Base-by-base conservation (phyloP, 2,329 filamentous ascomycete genomes). In the Cercospora sp. region DNA sequence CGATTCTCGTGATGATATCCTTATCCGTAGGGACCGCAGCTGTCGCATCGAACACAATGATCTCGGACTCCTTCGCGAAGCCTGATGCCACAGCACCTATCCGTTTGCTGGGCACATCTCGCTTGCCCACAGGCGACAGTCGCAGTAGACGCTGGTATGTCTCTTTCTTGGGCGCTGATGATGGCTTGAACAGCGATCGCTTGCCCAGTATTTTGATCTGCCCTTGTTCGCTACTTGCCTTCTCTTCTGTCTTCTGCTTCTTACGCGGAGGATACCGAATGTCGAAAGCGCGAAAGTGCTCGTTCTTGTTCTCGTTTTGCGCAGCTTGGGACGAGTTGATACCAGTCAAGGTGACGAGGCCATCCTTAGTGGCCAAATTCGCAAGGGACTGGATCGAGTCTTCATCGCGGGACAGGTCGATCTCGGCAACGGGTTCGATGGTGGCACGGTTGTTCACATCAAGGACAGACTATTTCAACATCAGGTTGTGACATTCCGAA, bases 361-460 rank as follows among this genome's bases (percentile, higher is more conserved):
- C 74, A 85, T 89, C 80, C 82, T 86, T 80, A 76, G 85, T 77
- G 82, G 86, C 72, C 8, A 92, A 89, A 63, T 90, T 87, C 51
- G 89, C 92, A 61, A 97, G 85, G 65, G 91, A 94, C 72, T 91
- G 93, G 67, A 97, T 92, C 66, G 91, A 96, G 80, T 98, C 94
- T 82, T 97, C 94, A 77, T 94, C 88, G 74, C 88, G 86, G 70
- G 91, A 91, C 60, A 97, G 88, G 68, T 93, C 89, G 76, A 94
- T 85, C 73, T 97, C 91, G 71, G 89, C 87, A 24, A 86, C 83
- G n/a, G 79, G 76, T 72, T 90, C 83, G 70, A 88, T 85, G 61
- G 92, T 82, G 59, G 89, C 87, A 66, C 87, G 84, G 43, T 87
- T 88, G 74, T 87, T 88, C n/a, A 89, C 86, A 78, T 94, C 89